phyloP scores from a whole-genome alignment of 2,329 filamentous ascomycete genomes.

The Chaetomiaceae sp. region DNA sequence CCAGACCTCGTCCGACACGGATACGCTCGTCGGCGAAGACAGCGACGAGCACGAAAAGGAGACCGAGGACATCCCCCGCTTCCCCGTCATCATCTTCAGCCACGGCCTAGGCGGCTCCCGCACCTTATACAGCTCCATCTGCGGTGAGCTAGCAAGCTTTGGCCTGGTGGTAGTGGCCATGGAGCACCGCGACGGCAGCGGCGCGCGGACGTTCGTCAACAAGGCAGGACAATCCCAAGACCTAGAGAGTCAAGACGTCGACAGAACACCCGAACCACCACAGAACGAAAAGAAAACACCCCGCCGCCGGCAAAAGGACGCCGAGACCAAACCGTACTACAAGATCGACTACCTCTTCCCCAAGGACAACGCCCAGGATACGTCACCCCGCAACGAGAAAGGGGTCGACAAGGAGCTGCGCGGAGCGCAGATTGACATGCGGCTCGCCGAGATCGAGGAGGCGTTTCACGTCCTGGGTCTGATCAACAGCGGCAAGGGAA shows the following conservation, averaged over 20 bases:
- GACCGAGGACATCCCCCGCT: constrained; percentile 35
- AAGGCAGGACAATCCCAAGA: constrained; percentile 31
- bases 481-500: constrained; percentile 52
- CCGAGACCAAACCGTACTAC: constrained; percentile 41
- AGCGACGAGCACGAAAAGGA: constrained; percentile 26
- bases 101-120: constrained; percentile 62
- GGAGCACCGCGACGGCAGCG: constrained; percentile 62
- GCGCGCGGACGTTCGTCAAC: constrained; percentile 58
- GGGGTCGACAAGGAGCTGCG: constrained; percentile 59
- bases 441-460: constrained; percentile 61
- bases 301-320: not conserved
- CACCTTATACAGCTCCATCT: constrained; percentile 59
- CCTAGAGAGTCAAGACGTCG: constrained; percentile 22
- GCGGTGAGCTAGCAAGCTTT: constrained; percentile 62
- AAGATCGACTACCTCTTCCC: constrained; percentile 61
- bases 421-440: constrained; percentile 57
- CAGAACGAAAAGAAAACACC: constrained; percentile 6
- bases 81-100: constrained; percentile 62
- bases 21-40: constrained; percentile 25
- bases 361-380: constrained; percentile 48
- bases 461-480: constrained; percentile 52
- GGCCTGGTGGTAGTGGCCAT: constrained; percentile 61
- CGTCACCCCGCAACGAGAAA: constrained; percentile 50
- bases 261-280: constrained; percentile 24
- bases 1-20: not conserved